Conservation (phyloP, 2,329 filamentous ascomycete species). For the Claviceps arundinis region DNA sequence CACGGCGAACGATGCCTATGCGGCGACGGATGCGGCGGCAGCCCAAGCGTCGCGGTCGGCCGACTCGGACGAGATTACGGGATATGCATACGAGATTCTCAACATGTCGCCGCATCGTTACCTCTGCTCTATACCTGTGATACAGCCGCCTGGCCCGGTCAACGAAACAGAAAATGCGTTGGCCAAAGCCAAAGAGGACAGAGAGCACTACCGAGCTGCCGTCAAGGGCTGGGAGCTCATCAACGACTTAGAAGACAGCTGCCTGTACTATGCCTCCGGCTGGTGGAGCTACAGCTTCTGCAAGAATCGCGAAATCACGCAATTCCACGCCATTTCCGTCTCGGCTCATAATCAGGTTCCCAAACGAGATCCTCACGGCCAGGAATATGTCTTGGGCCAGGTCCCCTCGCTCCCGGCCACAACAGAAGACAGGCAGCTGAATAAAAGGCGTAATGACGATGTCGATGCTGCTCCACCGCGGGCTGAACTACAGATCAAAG, state of each 20-base stretch:
- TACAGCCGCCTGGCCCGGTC: slow-evolving; percentile 42
- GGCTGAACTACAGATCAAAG: slow-evolving; percentile 65
- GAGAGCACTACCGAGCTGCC: slow-evolving; percentile 65
- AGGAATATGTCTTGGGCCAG: slow-evolving; percentile 66
- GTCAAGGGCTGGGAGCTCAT: slow-evolving; percentile 70
- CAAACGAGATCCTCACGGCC: slow-evolving; percentile 59
- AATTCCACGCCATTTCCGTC: slow-evolving; percentile 74
- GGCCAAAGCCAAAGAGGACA: slow-evolving; percentile 61
- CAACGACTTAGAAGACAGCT: slow-evolving; percentile 64
- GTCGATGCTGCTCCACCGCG: slow-evolving; percentile 18
- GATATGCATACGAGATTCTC: slow-evolving; percentile 54
- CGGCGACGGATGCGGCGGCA: neutral
- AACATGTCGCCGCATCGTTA: slow-evolving; percentile 57
- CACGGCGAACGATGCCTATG: slow-evolving; percentile 19
- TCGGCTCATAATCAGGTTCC: slow-evolving; percentile 57
- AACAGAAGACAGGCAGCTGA: slow-evolving; percentile 9
- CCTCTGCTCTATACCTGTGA: slow-evolving; percentile 70
- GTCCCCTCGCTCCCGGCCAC: slow-evolving; percentile 20
- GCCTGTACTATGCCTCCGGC: slow-evolving; percentile 68
- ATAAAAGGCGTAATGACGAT: slow-evolving; percentile 8
- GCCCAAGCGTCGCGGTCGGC: slow-evolving; percentile 11
- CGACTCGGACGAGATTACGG: slow-evolving; percentile 18
- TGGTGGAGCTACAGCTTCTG: slow-evolving; percentile 98
- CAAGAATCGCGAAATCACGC: slow-evolving; percentile 74
- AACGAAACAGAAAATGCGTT: slow-evolving; percentile 55